A percentile compares a stretch with the other conserved stretches of the same genome.
phyloP scores from a whole-genome alignment of 192 early-diverging fungal genomes.

The Mortierella claussenii region DNA sequence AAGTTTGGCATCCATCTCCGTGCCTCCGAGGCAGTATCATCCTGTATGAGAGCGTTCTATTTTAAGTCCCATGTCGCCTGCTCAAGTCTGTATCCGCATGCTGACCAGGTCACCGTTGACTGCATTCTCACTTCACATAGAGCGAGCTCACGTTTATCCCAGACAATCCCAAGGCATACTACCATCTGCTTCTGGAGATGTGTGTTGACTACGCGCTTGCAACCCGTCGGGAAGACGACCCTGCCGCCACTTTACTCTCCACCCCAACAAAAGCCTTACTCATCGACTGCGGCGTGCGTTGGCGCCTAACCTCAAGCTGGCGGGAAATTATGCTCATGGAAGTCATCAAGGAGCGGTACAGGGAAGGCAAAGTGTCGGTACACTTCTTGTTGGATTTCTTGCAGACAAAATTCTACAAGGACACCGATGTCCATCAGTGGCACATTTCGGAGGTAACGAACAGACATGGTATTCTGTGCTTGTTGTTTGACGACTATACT shows the following conservation, averaged over 20 bases:
- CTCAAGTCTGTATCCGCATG: too few species aligned
- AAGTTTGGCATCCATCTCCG: constrained; percentile 10
- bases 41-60: constrained; percentile 21
- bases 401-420: constrained; percentile 57
- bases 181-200: constrained; percentile 66
- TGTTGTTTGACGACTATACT: not conserved
- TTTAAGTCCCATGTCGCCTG: too few species aligned
- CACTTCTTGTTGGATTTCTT: constrained; percentile 41
- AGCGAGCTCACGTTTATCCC: constrained; percentile 66
- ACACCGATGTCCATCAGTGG: constrained; percentile 60
- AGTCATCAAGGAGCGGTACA: constrained; percentile 56
- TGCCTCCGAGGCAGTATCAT: constrained; percentile 35
- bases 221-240: constrained; percentile 49
- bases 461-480: not conserved
- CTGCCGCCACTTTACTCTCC: constrained; percentile 58
- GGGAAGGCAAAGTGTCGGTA: constrained; percentile 43
- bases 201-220: constrained; percentile 70
- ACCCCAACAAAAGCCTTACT: constrained; percentile 66
- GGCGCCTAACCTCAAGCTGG: constrained; percentile 69
- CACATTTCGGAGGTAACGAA: constrained; percentile 64
- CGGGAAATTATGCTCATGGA: constrained; percentile 64
- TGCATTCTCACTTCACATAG: constrained; percentile 14
- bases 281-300: constrained; percentile 74
- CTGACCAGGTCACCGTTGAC: too few species aligned
- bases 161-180: constrained; percentile 66